Base-by-base conservation (phyloP, 164 flowering plant genomes). In the Magnolia officinalis region DNA sequence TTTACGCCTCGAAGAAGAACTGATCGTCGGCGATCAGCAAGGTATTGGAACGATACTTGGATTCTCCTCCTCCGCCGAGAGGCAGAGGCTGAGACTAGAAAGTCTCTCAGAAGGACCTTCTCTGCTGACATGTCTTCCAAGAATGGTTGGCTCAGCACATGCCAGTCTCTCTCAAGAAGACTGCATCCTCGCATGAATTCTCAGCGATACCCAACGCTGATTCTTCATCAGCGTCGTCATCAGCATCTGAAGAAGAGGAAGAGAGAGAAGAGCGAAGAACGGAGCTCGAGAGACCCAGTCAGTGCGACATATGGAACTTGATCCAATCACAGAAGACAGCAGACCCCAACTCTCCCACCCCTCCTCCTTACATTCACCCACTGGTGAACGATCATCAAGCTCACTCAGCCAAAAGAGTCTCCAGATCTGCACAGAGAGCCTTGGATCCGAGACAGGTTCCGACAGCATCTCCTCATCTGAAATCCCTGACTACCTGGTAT, bases 371-470 rank as follows among this genome's bases (percentile, higher is more conserved):
- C 68, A 67, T 92, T 51, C 97, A 90, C 59, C 98, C 97, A 13
- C 89, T 89, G 14, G 84, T 82, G 63, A 90, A 70, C 79, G 82
- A 74, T 78, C 89, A 2, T 63, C 82, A 1, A 90, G 89, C 78
- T 82, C 86, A 50, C 75, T 94, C 67, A 89, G 84, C 59, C 84
- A 81, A 70, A 87, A 85, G 80, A 95, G 98, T 67, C 91, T 95
- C 4, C 86, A 95, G 77, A 83, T 92, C 13, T 95, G 98, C 86
- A 94, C 98, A 0, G 98, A 94, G 81, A 88, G 91, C 67, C 95
- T 94, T 21, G 98, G 98, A 50, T 94, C 98, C 6, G 98, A 94
- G 80, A 89, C 94, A 0, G 98, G 98, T 6, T 94, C 96, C 19
- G 98, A 90, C 2, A 87, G 87, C 37, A 89, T 88, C 79, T 88